Evolutionary conservation across 176 grass and related monocot species (phyloP), one percentile per base, ranked within the genome.

Genomic region (Aegilops sharonensis): DNA sequence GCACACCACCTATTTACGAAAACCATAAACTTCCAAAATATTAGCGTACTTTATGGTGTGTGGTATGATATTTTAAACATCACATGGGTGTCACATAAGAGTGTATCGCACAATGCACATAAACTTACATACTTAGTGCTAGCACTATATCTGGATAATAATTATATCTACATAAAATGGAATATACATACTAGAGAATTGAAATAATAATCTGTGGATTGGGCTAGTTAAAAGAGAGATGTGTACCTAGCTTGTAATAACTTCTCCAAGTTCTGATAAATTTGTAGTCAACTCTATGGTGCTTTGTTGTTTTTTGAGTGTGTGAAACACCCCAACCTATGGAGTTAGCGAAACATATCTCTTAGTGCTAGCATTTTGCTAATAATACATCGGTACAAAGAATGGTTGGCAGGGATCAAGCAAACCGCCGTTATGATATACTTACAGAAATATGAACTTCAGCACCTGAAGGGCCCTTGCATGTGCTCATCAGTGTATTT

Each of bases 361-460:
- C 39, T 27, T 73, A 73, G 70, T 73, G 70, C 70, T 73, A 50
- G 47, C 47, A 50, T 50, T 50, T 50, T 50, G n/a, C n/a, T n/a
- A n/a, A n/a, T n/a, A n/a, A n/a, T n/a, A n/a, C n/a, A n/a, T n/a
- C n/a, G n/a, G n/a, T 14, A 74, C 40, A 4, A 23, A 74, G 43
- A 23, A 74, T 50, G 47, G 47, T 15, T 50, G 47, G 47, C 13
- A 12, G 56, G 77, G 47, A 50, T 50, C 47, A 14, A 50, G 47
- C 47, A 72, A 45, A 42, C 70, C 70, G 23, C 36, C 3, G 12
- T 48, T 48, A 50, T 50, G 13, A 14, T 72, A n/a, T 43, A 43
- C 71, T 74, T 74, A 74, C 71, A 40, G 71, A 74, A 48, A 74
- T 4, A 74, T 74, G 40, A 48, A 74, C 9, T 70, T 70, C 23